Percentiles rank a stretch among this genome's conserved stretches.
These are phyloP conservation scores for Phaffomyces thermotolerans DNA, from an alignment of 805 yeast species.

Conservation along the genomic window DNA sequence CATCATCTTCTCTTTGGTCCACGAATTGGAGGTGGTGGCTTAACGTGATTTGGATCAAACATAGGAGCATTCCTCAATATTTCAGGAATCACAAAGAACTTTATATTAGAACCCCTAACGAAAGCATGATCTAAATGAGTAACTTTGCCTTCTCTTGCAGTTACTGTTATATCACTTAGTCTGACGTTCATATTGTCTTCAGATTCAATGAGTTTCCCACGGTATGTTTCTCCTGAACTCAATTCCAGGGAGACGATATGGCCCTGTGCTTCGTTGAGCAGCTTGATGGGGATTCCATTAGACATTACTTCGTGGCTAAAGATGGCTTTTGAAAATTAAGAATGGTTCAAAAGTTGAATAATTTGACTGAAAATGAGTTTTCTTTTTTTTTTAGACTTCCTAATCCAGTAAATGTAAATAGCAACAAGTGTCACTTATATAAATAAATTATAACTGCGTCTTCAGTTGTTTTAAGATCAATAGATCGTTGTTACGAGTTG, in stretches of 20 bases:
- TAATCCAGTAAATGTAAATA: constrained; percentile 3
- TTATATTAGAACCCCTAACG: constrained; percentile 84
- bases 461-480: too few relatives aligned
- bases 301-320: constrained; percentile 13
- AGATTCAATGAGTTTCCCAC: constrained; percentile 76
- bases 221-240: constrained; percentile 75
- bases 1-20: constrained; percentile 39
- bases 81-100: constrained; percentile 83
- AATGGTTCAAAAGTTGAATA: not conserved
- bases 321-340: too few relatives aligned
- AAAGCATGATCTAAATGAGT: constrained; percentile 78
- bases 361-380: not conserved
- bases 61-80: constrained; percentile 84
- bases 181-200: constrained; percentile 96
- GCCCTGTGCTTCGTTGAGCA: constrained; percentile 84
- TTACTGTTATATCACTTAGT: constrained; percentile 70
- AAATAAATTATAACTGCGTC: too few relatives aligned
- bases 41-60: constrained; percentile 53
- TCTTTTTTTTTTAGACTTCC: constrained; percentile 8
- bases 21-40: constrained; percentile 67
- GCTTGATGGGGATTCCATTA: constrained; percentile 76
- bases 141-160: constrained; percentile 68
- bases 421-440: too few relatives aligned
- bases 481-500: too few relatives aligned
- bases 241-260: constrained; percentile 80